These are phyloP conservation scores for Sphaerosporella brunnea DNA, from an alignment of 495 filamentous ascomycete species.

Conservation along the genomic window DNA sequence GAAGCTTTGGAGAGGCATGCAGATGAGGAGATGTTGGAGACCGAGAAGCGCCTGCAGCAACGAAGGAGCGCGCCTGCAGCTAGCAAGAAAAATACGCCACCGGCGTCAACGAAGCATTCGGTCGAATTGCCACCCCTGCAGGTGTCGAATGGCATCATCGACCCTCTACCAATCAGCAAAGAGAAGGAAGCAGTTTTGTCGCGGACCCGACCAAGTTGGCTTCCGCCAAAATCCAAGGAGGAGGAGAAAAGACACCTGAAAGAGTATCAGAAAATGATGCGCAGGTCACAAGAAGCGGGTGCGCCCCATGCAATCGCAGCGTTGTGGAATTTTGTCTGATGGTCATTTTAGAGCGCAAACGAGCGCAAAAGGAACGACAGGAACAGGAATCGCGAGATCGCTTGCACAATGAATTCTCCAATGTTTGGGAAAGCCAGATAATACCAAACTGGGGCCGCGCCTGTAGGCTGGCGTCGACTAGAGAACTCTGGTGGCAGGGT, in stretches of 20 bases:
- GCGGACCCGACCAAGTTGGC: constrained; percentile 81
- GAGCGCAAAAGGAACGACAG: constrained; percentile 32
- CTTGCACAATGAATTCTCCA: constrained; percentile 50
- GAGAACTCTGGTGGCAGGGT: constrained; percentile 89
- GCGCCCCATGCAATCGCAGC: constrained; percentile 19
- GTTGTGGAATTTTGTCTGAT: constrained; percentile 9
- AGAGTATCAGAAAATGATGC: constrained; percentile 91
- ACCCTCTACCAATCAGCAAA: constrained; percentile 84
- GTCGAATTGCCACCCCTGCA: constrained; percentile 65
- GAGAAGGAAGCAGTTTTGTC: constrained; percentile 90
- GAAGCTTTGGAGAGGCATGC: constrained; percentile 77
- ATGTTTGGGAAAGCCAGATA: constrained; percentile 77
- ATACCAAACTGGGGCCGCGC: constrained; percentile 68
- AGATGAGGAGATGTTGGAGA: constrained; percentile 36
- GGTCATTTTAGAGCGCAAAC: constrained; percentile 32
- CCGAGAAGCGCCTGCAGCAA: constrained; percentile 20
- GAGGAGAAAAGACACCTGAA: constrained; percentile 83
- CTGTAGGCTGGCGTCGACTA: constrained; percentile 54
- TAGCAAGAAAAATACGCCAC: constrained; percentile 26
- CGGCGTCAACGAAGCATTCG: constrained; percentile 32
- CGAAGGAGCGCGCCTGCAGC: constrained; percentile 28
- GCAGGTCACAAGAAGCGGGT: constrained; percentile 54
- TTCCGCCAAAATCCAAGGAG: constrained; percentile 81
- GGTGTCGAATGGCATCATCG: constrained; percentile 84
- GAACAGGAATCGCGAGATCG: constrained; percentile 34